Conservation (phyloP, 1,284 basidiomycete species). For the Fistulina hepatica region DNA sequence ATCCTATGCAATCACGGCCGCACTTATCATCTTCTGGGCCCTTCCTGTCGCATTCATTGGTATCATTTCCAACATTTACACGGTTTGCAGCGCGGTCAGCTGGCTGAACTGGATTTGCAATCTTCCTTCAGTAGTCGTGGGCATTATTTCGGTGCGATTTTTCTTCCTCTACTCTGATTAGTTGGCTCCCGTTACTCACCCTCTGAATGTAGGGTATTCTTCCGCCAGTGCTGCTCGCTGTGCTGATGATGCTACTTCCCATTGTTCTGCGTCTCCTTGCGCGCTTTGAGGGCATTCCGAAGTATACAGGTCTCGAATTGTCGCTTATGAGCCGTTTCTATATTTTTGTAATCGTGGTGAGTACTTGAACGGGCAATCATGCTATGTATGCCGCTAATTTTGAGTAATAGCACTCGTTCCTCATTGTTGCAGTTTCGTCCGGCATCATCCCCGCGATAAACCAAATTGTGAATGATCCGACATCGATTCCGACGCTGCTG, state of each 20-base stretch:
- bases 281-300: conserved; percentile 73
- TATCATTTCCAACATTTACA: conserved; percentile 71
- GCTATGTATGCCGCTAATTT: background rate
- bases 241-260: conserved; percentile 88
- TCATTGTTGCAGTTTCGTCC: conserved; percentile 74
- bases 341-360: conserved; percentile 81
- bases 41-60: conserved; percentile 83
- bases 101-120: conserved; percentile 83
- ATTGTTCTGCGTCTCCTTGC: conserved; percentile 74
- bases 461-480: conserved; percentile 50
- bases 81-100: conserved; percentile 49
- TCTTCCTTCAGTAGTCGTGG: conserved; percentile 52
- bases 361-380: background rate
- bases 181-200: background rate
- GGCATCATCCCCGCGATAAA: conserved; percentile 69
- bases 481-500: conserved; percentile 53
- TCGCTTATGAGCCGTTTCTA: conserved; percentile 89
- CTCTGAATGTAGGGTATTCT: conserved; percentile 57
- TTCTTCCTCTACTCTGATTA: background rate
- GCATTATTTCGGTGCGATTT: conserved; percentile 55
- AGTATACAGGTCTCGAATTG: conserved; percentile 74
- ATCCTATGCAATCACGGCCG: conserved; percentile 53
- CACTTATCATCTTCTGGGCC: conserved; percentile 62
- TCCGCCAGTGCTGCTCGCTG: conserved; percentile 75
- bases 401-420: conserved; percentile 70